Evolutionary conservation across 805 yeast species (phyloP).

Genomic region (Ogataea trehalophila): DNA sequence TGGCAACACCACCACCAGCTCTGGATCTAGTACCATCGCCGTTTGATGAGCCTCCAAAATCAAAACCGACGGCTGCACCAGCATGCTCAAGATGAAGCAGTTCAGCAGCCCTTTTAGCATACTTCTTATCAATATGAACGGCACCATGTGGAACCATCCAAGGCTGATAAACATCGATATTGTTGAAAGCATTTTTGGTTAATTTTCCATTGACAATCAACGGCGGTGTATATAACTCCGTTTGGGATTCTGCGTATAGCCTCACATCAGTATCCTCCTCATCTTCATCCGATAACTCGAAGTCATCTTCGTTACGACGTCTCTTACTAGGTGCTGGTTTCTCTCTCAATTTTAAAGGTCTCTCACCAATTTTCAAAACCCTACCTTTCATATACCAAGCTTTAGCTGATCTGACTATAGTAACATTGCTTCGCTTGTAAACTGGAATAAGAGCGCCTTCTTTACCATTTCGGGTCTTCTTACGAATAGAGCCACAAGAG

Average conservation of each 20-base stretch:
- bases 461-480: slow-evolving; percentile 34
- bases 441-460: slow-evolving; percentile 49
- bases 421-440: slow-evolving; percentile 62
- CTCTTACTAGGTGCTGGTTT: slow-evolving; percentile 14
- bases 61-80: slow-evolving; percentile 83
- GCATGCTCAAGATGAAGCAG: slow-evolving; percentile 73
- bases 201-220: slow-evolving; percentile 62
- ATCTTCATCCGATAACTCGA: slow-evolving; percentile 25
- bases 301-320: slow-evolving; percentile 22
- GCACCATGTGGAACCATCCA: slow-evolving; percentile 85
- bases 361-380: slow-evolving; percentile 62
- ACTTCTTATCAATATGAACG: slow-evolving; percentile 47
- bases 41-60: slow-evolving; percentile 39
- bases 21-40: slow-evolving; percentile 27
- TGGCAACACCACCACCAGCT: slow-evolving; percentile 35
- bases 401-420: slow-evolving; percentile 61
- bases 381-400: slow-evolving; percentile 88
- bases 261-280: slow-evolving; percentile 53
- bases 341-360: slow-evolving; percentile 50
- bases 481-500: slow-evolving; percentile 67
- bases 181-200: slow-evolving; percentile 74
- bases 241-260: slow-evolving; percentile 74
- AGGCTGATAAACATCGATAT: slow-evolving; percentile 72
- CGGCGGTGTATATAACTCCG: slow-evolving; percentile 65
- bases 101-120: slow-evolving; percentile 67